These are phyloP conservation scores for Limonomyces culmigenus DNA, from an alignment of 1,284 basidiomycete species.

Conservation along the genomic window DNA sequence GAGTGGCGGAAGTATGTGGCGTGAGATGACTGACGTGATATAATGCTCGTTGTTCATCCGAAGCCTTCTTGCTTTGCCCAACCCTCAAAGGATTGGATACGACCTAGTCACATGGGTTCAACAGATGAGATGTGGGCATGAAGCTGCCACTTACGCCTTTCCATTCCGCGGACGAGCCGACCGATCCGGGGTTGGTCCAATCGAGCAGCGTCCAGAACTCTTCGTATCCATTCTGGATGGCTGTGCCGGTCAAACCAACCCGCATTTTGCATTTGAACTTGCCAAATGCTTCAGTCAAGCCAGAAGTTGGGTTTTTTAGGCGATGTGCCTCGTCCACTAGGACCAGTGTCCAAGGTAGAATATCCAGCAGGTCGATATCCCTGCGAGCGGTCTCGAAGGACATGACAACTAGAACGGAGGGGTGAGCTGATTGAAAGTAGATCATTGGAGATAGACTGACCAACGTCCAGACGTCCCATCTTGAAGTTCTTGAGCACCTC, in stretches of 20 bases:
- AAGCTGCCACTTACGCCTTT: too few relatives aligned
- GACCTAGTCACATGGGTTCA: too few relatives aligned
- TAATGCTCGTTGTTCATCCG: conserved; percentile 40
- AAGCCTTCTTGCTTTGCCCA: conserved; percentile 52
- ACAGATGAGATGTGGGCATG: too few relatives aligned
- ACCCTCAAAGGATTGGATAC: conserved; percentile 47
- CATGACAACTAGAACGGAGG: conserved; percentile 35
- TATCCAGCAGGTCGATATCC: conserved; percentile 47
- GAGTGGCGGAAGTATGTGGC: neutral
- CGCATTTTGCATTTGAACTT: conserved; percentile 42
- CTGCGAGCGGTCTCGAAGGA: conserved; percentile 52
- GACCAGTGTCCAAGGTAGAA: conserved; percentile 48
- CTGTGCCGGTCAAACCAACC: conserved; percentile 70
- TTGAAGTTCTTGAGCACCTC: conserved; percentile 50
- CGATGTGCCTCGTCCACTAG: conserved; percentile 76
- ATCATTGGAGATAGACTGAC: conserved; percentile 21
- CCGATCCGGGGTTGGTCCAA: conserved; percentile 58
- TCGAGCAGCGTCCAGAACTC: conserved; percentile 76
- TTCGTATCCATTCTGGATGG: conserved; percentile 74
- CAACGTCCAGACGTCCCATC: conserved; percentile 56
- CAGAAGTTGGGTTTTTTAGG: conserved; percentile 55
- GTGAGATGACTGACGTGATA: conserved; percentile 25
- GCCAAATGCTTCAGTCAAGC: conserved; percentile 47
- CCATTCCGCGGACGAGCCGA: conserved; percentile 59
- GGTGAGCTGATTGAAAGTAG: neutral